phyloP scores from a whole-genome alignment of 2,329 filamentous ascomycete species.

The Epichloe sp. region DNA sequence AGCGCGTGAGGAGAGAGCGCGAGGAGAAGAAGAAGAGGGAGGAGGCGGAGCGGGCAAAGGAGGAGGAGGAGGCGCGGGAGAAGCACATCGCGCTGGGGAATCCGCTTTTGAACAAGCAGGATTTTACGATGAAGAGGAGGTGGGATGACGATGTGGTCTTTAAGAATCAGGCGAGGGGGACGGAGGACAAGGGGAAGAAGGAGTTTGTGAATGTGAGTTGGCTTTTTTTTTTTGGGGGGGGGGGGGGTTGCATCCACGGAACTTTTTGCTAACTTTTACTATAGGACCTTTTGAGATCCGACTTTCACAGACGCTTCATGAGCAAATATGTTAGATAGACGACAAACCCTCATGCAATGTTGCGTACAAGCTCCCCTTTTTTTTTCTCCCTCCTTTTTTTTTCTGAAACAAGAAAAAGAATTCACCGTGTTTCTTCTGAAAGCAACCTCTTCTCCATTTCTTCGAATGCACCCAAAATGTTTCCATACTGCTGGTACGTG shows the following conservation, averaged over 20 bases:
- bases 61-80: conserved; percentile 73
- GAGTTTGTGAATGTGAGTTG: conserved; percentile 84
- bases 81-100: conserved; percentile 86
- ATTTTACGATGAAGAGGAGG: conserved; percentile 81
- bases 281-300: conserved; percentile 76
- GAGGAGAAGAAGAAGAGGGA: conserved; percentile 29
- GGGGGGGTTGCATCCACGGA: neutral
- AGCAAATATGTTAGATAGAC: conserved; percentile 46
- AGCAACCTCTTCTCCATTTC: conserved; percentile 59
- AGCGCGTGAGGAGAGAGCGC: conserved; percentile 78
- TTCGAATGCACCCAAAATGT: conserved; percentile 63
- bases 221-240: neutral
- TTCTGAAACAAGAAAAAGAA: neutral
- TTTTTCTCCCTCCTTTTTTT: neutral
- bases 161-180: conserved; percentile 94
- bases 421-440: conserved; percentile 14
- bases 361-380: neutral
- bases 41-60: conserved; percentile 67
- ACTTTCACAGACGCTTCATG: conserved; percentile 99
- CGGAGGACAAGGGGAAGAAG: conserved; percentile 79
- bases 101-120: conserved; percentile 74
- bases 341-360: conserved; percentile 14
- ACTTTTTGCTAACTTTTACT: neutral
- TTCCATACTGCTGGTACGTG: conserved; percentile 65
- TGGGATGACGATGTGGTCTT: conserved; percentile 99